Base-by-base conservation (phyloP, 768 basidiomycete genomes). In the Pisolithus albus region DNA sequence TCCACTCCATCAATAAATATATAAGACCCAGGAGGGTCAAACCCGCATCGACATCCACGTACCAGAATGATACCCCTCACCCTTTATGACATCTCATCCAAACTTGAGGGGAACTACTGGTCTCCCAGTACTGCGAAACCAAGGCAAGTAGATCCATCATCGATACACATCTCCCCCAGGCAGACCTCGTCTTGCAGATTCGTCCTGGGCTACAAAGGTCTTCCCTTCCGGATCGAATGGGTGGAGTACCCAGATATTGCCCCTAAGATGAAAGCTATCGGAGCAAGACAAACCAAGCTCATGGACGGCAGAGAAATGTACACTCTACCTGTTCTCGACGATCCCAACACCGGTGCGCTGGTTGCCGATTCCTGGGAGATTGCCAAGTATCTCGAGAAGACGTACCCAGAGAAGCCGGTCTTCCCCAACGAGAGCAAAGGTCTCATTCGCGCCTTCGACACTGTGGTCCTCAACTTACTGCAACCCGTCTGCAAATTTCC, bases 61-160 rank as follows among this genome's bases (percentile, higher is more conserved):
- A 26, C 21, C 43, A 13, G 4, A 23, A 66, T 66, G 64, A 46
- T 58, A 18, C 59, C 64, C 0, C 64, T 72, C 19, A 56, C 61
- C 49, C 61, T 74, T 49, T 73, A 70, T 24, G 73, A 75, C 19
- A 65, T 68, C 23, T 63, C 70, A n/a, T 69, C 63, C 41, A 61
- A 61, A 5, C 49, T 64, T 8, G 62, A 67, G 0, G 63, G 59
- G 3, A 64, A 62, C 18, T 52, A 16, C 3, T 73, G 66, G 67
- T 65, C 73, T 1, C 67, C 69, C 6, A 76, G 73, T 48, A 59
- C 68, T 4, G 68, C 63, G 53, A 76, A 65, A 51, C 58, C 70
- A 24, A 72, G 73, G 75, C 61, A 2, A 7, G 49, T 55, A 7
- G 41, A 7, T 5, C 26, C 19, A 18, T 18, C n/a, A 37, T 44